These are phyloP conservation scores for Tetracentron sinense DNA, from an alignment of 164 flowering plant genomes.

Conservation along the genomic window DNA sequence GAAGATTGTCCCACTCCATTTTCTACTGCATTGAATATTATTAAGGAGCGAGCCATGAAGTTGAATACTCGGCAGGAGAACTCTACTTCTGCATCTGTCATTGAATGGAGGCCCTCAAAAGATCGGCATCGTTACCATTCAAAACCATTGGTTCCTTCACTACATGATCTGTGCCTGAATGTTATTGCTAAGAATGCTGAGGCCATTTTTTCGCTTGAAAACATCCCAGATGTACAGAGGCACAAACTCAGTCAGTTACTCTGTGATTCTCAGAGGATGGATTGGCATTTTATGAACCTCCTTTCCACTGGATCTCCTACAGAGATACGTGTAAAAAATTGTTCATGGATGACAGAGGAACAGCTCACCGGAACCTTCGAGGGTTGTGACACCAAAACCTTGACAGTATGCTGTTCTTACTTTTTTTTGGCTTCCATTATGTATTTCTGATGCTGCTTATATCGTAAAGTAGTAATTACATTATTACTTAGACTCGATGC, in stretches of 20 bases:
- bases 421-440: not conserved
- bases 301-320: constrained; percentile 60
- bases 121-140: not conserved
- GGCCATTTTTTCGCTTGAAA: constrained; percentile 57
- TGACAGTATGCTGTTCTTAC: constrained; percentile 38
- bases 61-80: constrained; percentile 11
- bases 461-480: not conserved
- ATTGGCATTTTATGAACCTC: constrained; percentile 42
- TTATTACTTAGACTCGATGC: not conserved
- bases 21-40: constrained; percentile 81
- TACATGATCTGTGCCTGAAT: constrained; percentile 45
- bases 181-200: constrained; percentile 59
- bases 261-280: constrained; percentile 68
- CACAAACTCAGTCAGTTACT: constrained; percentile 49
- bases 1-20: constrained; percentile 97
- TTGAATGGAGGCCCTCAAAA: constrained; percentile 53
- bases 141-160: constrained; percentile 36
- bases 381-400: constrained; percentile 43
- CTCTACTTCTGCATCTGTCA: constrained; percentile 14
- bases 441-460: not conserved
- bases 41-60: constrained; percentile 45
- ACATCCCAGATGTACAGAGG: constrained; percentile 56
- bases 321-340: constrained; percentile 61
- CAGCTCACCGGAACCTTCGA: constrained; percentile 35
- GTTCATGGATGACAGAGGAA: constrained; percentile 80